Evolutionary conservation across 306 rosid species (phyloP).

Genomic region (Bauhinia variegata): DNA sequence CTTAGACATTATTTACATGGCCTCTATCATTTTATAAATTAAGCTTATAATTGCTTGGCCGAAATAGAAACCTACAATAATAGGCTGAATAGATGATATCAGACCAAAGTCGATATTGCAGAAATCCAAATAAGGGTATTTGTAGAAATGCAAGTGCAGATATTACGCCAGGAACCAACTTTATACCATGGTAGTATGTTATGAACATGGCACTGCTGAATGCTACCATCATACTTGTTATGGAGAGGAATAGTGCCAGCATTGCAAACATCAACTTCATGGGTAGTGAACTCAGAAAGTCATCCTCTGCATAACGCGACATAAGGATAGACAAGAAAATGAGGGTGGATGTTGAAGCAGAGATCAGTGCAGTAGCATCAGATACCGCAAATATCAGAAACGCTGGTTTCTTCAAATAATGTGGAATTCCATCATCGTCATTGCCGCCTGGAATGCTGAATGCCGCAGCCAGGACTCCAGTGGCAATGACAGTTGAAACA

Average conservation of each 20-base stretch:
- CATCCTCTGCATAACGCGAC: slow-evolving; percentile 51
- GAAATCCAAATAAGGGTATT: slow-evolving; percentile 29
- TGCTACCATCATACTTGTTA: slow-evolving; percentile 51
- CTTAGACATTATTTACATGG: no score
- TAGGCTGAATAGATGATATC: slow-evolving; percentile 49
- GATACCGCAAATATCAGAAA: slow-evolving; percentile 43
- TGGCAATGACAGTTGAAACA: slow-evolving; percentile 53
- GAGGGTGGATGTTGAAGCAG: slow-evolving; percentile 48
- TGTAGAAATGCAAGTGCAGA: slow-evolving; percentile 39
- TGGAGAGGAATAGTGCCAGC: slow-evolving; percentile 46
- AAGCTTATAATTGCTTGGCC: slow-evolving; percentile 45
- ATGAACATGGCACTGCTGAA: slow-evolving; percentile 52
- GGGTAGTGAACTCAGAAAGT: slow-evolving; percentile 50
- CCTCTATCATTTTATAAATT: slow-evolving; percentile 17
- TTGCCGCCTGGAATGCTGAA: slow-evolving; percentile 52
- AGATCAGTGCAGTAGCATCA: slow-evolving; percentile 46
- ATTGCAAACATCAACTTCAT: slow-evolving; percentile 52
- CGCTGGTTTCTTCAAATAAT: slow-evolving; percentile 27
- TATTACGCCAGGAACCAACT: slow-evolving; percentile 42
- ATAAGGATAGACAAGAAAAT: slow-evolving; percentile 58
- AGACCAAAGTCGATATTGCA: slow-evolving; percentile 42
- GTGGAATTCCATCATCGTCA: slow-evolving; percentile 35
- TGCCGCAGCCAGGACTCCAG: slow-evolving; percentile 57
- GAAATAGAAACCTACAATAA: slow-evolving; percentile 39
- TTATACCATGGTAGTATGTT: slow-evolving; percentile 27